Evolutionary conservation across 2,329 filamentous ascomycete genomes (phyloP), one percentile per base, ranked within the genome.

Genomic region (Aspergillus sp.): DNA sequence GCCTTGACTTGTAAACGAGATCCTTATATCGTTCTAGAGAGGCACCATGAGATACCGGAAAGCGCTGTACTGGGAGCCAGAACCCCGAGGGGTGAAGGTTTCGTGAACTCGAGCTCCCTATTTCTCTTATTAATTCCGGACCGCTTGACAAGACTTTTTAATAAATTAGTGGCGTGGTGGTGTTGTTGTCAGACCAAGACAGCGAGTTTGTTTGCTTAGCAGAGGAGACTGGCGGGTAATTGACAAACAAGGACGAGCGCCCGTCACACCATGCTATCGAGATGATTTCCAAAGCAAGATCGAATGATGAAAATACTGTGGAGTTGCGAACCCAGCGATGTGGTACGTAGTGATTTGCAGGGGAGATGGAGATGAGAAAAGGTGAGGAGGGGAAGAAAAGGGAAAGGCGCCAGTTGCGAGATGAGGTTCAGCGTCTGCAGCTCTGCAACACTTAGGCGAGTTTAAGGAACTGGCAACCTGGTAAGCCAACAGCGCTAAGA

Each of bases 311-410:
- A 47, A 33, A 9, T 34, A 20, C 44, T 24, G 62, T 60, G 62
- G 64, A 66, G 66, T 62, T 56, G 61, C 57, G 59, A 67, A 62
- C 61, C 68, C 68, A 62, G 64, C 62, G 63, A 53, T 66, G 64
- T 70, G 68, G 70, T 69, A 30, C 27, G 27, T 30, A 70, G 68
- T 69, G 65, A 64, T 49, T 65, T 70, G 65, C 67, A 71, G 68
- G 65, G 65, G 60, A 61, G 64, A 57, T 49, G 58, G 56, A 57
- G 53, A 51, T 50, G 44, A 51, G 46, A 40, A 12, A 49, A 60
- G 42, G 17, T 39, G 51, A 46, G 27, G 45, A 48, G 45, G 45
- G 19, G 27, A 6, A 45, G 42, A 24, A 48, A 48, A 34, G 34
- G 45, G 45, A n/a, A 48, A 48, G 19, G 45, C 27, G 45, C 45